phyloP scores from a whole-genome alignment of 108 stramenopile genomes.

The Chaetoceros muelleri region DNA sequence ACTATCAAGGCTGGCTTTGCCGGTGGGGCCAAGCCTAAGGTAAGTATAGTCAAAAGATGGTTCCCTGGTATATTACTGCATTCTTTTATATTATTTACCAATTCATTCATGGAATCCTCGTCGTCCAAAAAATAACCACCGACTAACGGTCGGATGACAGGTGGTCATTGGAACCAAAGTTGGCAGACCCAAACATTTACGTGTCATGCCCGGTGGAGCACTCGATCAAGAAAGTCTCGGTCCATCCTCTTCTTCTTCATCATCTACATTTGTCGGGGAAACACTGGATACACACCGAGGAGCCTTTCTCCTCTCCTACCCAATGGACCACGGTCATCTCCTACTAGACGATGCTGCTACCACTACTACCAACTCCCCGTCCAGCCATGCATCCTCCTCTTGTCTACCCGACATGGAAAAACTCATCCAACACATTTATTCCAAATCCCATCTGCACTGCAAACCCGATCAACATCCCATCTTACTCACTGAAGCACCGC shows the following conservation, averaged over 20 bases:
- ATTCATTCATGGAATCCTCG: no score
- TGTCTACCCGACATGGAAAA: not conserved
- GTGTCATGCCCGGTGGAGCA: slow-evolving; percentile 93
- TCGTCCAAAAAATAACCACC: not conserved
- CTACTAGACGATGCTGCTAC: no score
- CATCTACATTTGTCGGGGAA: slow-evolving; percentile 84
- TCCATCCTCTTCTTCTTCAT: no score
- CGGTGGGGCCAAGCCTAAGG: slow-evolving; percentile 92
- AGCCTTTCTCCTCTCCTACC: slow-evolving; percentile 80
- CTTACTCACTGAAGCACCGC: slow-evolving; percentile 91
- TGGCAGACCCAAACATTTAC: slow-evolving; percentile 87
- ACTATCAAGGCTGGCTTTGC: slow-evolving; percentile 94
- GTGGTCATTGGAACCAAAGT: slow-evolving; percentile 84
- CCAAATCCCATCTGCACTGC: slow-evolving; percentile 78
- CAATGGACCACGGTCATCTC: slow-evolving; percentile 87
- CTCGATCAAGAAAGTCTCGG: slow-evolving; percentile 72
- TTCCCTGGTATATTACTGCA: no score
- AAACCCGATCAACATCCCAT: slow-evolving; percentile 90
- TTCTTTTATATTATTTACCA: not conserved
- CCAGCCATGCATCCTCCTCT: not conserved
- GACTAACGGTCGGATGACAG: no score
- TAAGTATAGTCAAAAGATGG: no score
- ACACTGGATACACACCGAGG: slow-evolving; percentile 92
- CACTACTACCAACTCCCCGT: not conserved
- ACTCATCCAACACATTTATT: slow-evolving; percentile 50